These are phyloP conservation scores for Dysphania ambrosioides DNA, from an alignment of 148 eudicot species.

Conservation along the genomic window DNA sequence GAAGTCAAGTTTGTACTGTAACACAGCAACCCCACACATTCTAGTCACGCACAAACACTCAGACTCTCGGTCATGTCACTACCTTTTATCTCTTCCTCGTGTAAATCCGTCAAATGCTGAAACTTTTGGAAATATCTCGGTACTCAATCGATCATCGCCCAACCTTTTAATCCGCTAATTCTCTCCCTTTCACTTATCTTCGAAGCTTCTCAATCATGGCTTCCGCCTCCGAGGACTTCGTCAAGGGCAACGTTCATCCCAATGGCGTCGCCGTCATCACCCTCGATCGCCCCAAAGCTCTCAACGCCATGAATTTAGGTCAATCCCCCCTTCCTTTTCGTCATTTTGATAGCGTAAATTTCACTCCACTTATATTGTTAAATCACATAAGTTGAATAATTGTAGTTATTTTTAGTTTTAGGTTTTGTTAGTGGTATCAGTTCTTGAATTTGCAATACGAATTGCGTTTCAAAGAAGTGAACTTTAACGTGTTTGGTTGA, in stretches of 20 bases:
- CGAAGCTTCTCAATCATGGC: slow-evolving; percentile 56
- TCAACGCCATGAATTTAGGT: slow-evolving; percentile 97
- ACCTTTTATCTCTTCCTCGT: not conserved
- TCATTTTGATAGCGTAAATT: not conserved
- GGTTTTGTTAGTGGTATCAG: not conserved
- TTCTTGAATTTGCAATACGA: not conserved
- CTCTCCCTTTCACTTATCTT: slow-evolving; percentile 14
- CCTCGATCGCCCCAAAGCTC: slow-evolving; percentile 95
- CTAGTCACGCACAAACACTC: not conserved
- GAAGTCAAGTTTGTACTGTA: not conserved
- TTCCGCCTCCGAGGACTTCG: slow-evolving; percentile 49
- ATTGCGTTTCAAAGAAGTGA: no score
- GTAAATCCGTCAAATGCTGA: slow-evolving; percentile 23
- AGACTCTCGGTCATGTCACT: not conserved
- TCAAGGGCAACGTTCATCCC: slow-evolving; percentile 65
- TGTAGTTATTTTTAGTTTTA: not conserved
- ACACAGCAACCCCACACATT: not conserved
- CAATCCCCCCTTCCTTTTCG: not conserved
- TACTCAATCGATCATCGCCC: slow-evolving; percentile 35
- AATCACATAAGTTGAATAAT: not conserved
- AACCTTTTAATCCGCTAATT: slow-evolving; percentile 11
- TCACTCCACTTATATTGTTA: not conserved
- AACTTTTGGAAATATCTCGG: slow-evolving; percentile 25
- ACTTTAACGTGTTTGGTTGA: no score
- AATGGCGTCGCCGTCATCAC: slow-evolving; percentile 93